These are phyloP conservation scores for Saccharomyces cerevisiae DNA, from an alignment of 805 yeast species.

Conservation along the genomic window DNA sequence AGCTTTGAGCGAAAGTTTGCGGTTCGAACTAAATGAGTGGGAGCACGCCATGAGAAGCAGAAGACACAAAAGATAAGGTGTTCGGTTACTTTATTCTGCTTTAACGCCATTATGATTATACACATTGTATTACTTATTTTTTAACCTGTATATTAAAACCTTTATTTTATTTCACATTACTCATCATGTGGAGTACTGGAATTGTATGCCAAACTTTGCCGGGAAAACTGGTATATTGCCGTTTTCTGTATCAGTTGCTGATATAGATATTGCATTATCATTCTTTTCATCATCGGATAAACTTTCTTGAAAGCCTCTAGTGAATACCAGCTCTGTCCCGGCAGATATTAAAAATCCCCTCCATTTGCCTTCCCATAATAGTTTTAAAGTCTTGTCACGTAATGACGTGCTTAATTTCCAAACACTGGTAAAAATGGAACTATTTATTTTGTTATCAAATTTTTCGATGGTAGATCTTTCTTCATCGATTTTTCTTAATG, in stretches of 20 bases:
- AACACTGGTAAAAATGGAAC: constrained; percentile 57
- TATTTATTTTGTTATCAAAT: constrained; percentile 42
- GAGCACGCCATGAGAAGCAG: constrained; percentile 39
- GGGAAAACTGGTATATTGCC: constrained; percentile 8
- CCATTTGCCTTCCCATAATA: constrained; percentile 83
- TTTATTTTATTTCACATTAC: neutral
- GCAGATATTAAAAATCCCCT: constrained; percentile 72
- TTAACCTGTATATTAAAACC: neutral
- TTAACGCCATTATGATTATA: neutral
- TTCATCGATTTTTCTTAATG: constrained; percentile 24
- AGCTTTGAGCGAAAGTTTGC: constrained; percentile 50
- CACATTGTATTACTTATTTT: neutral
- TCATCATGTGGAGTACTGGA: constrained; percentile 24
- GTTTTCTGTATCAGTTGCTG: neutral
- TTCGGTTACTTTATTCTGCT: neutral
- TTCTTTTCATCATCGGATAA: constrained; percentile 2
- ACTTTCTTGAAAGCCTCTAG: constrained; percentile 31
- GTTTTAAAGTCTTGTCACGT: constrained; percentile 48
- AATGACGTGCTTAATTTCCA: constrained; percentile 66
- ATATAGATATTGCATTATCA: constrained; percentile 28
- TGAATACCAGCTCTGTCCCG: constrained; percentile 45
- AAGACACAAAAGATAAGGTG: constrained; percentile 22
- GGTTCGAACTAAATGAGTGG: constrained; percentile 47
- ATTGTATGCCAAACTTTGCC: constrained; percentile 25
- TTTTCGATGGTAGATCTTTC: constrained; percentile 41